Evolutionary conservation across 441 rosid species (phyloP).

Genomic region (Erodium chrysanthum): DNA sequence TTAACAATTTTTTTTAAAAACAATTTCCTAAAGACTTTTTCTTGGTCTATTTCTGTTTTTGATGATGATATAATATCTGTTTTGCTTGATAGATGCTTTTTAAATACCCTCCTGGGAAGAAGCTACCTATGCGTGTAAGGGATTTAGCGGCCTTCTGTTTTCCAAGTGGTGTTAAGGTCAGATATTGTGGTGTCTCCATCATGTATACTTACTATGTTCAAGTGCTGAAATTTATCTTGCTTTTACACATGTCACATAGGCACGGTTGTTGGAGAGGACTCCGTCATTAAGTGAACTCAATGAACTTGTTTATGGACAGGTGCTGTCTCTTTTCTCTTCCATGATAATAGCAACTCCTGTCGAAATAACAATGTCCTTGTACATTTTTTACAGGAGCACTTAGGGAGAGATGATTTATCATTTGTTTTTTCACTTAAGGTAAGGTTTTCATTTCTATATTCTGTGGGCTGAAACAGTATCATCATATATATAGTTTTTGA

Average conservation of each 20-base stretch:
- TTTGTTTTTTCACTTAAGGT: constrained; percentile 90
- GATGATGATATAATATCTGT: neutral
- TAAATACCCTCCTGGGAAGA: constrained; percentile 86
- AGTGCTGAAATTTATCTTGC: neutral
- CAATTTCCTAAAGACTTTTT: neutral
- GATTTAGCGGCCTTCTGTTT: constrained; percentile 89
- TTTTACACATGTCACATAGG: constrained; percentile 30
- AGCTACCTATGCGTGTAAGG: constrained; percentile 59
- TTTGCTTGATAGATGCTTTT: constrained; percentile 55
- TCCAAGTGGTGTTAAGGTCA: constrained; percentile 90
- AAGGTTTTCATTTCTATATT: constrained; percentile 16
- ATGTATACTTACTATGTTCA: neutral
- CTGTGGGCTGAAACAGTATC: no score
- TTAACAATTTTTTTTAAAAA: neutral
- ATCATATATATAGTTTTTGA: no score
- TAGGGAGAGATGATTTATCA: constrained; percentile 75
- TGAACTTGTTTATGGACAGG: constrained; percentile 95
- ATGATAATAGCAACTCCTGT: neutral
- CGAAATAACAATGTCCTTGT: constrained; percentile 6
- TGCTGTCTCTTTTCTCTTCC: constrained; percentile 19
- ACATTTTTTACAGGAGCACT: constrained; percentile 59
- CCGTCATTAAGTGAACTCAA: constrained; percentile 93
- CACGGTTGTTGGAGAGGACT: constrained; percentile 70
- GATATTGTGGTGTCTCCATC: constrained; percentile 13
- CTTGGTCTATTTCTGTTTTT: neutral